Base-by-base conservation (phyloP, 106 monocot genomes). In the Hemerocallis citrina region DNA sequence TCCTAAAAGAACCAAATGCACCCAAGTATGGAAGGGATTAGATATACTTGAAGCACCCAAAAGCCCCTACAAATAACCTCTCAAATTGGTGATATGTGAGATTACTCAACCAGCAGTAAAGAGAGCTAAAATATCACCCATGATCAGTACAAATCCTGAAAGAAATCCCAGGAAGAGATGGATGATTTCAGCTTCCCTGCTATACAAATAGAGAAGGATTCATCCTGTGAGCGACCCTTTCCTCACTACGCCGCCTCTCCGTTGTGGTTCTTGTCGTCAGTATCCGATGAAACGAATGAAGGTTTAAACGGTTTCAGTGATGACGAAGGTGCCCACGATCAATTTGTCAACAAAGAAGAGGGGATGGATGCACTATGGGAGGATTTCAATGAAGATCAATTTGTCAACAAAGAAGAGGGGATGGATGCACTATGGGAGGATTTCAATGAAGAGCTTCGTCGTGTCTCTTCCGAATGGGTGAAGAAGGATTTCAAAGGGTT, bases 361-460 rank as follows among this genome's bases (percentile, higher is more conserved):
- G n/a, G n/a, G n/a, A n/a, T n/a, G n/a, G 81, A 81, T 43, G 35
- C 63, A 62, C 61, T 81, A 31, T 81, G 81, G 81, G 81, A 81
- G 71, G 42, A 67, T 56, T 81, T 81, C 67, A 81, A 81, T 27
- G 81, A 81, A 54, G 81, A 81, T n/a, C 52, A n/a, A 49, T 49
- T 49, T 33, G 20, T n/a, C 19, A 23, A 38, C 6, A 47, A 70
- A 13, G 71, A 72, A 45, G 83, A 84, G 32, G 64, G 44, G 58
- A 84, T 84, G 83, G 83, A 84, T 56, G 46, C 60, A 72, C 62
- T 84, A 8, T 84, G 83, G 83, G 83, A 84, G 59, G 68, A 84
- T n/a, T 75, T 84, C 67, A 84, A 84, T 28, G 83, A 84, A 14
- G 83, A 84, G 55, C 44, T 74, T 19, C 31, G 24, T 16, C 16